Percentiles rank a stretch among this genome's conserved stretches.
These are phyloP conservation scores for Leccinum disarticulatum DNA, from an alignment of 768 basidiomycete genomes.

Conservation along the genomic window DNA sequence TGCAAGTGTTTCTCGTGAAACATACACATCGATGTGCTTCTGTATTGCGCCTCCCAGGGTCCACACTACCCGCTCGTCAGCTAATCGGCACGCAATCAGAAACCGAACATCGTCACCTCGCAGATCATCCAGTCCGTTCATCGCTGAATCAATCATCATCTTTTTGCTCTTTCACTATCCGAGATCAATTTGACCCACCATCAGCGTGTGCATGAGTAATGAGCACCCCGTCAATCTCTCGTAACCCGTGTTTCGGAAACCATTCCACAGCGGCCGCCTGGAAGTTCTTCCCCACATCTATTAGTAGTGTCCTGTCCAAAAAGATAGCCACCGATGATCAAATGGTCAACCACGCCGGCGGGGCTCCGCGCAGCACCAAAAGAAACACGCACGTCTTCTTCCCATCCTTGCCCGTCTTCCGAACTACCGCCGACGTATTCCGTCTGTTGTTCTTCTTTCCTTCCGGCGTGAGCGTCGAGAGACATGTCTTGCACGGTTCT, in stretches of 20 bases:
- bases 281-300: slow-evolving; percentile 88
- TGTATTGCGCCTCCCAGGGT: slow-evolving; percentile 67
- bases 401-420: slow-evolving; percentile 42
- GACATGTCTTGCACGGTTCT: slow-evolving; percentile 60
- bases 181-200: slow-evolving; percentile 37
- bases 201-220: slow-evolving; percentile 90
- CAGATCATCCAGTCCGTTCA: slow-evolving; percentile 89
- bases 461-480: slow-evolving; percentile 62
- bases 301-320: slow-evolving; percentile 62
- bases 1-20: slow-evolving; percentile 60
- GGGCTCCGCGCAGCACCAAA: background rate
- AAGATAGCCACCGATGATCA: background rate
- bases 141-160: slow-evolving; percentile 46
- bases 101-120: slow-evolving; percentile 47
- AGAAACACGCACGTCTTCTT: slow-evolving; percentile 46
- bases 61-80: slow-evolving; percentile 53
- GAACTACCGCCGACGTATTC: slow-evolving; percentile 75
- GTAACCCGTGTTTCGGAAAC: slow-evolving; percentile 72
- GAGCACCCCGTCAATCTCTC: slow-evolving; percentile 71
- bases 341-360: slow-evolving; percentile 3
- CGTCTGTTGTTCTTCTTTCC: slow-evolving; percentile 84
- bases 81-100: background rate
- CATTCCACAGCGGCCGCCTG: slow-evolving; percentile 52
- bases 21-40: slow-evolving; percentile 70
- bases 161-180: background rate